Percentiles rank a stretch among this genome's conserved stretches.
Evolutionary conservation across 345 rosid species (phyloP).

Genomic region (Aquilaria yunnanensis): DNA sequence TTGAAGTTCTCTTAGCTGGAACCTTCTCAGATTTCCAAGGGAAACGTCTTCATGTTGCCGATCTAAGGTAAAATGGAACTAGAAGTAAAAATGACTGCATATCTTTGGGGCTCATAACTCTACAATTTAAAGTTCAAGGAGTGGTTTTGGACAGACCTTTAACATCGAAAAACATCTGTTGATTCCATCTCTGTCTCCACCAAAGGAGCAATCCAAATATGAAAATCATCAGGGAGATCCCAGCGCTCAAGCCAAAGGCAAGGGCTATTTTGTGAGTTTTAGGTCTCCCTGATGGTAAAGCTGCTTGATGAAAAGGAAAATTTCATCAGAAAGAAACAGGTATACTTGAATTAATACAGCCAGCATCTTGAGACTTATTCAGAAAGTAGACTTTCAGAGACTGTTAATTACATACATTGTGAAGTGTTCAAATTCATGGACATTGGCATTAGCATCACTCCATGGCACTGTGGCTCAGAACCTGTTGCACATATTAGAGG

Average conservation of each 20-base stretch:
- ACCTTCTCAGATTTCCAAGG: conserved; percentile 83
- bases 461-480: conserved; percentile 81
- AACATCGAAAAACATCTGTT: conserved; percentile 65
- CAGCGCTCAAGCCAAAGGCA: conserved; percentile 71
- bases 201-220: conserved; percentile 66
- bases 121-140: conserved; percentile 12
- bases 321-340: conserved; percentile 13
- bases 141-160: conserved; percentile 48
- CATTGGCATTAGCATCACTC: conserved; percentile 82
- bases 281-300: conserved; percentile 28
- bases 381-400: not conserved
- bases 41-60: conserved; percentile 68
- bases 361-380: not conserved
- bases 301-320: conserved; percentile 25
- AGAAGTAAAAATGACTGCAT: not conserved
- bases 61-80: conserved; percentile 26
- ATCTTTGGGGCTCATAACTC: conserved; percentile 5
- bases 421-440: conserved; percentile 90
- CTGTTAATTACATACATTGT: conserved; percentile 36
- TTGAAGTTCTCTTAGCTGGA: conserved; percentile 87
- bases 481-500: conserved; percentile 87
- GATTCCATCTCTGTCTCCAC: conserved; percentile 74
- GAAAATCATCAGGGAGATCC: conserved; percentile 56
- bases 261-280: conserved; percentile 66
- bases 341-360: conserved; percentile 1